Evolutionary conservation across 768 basidiomycete species (phyloP).

Genomic region (Boletus rubroflammeus): DNA sequence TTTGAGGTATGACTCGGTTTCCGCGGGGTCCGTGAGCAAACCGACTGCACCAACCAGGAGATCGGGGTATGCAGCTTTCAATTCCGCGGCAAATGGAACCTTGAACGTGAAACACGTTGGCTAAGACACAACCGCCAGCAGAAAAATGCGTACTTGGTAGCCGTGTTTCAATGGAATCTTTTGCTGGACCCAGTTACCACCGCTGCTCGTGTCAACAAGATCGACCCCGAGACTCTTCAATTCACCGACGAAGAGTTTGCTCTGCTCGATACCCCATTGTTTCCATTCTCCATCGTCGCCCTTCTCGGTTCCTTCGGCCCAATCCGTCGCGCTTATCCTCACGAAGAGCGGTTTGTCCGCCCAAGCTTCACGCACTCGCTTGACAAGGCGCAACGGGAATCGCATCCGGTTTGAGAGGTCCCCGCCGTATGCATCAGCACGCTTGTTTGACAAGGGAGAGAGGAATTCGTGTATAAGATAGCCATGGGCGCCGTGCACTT

Average conservation of each 20-base stretch:
- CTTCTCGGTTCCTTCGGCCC: constrained; percentile 56
- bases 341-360: constrained; percentile 66
- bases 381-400: constrained; percentile 56
- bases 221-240: constrained; percentile 65
- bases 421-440: constrained; percentile 72
- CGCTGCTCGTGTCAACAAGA: constrained; percentile 69
- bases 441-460: constrained; percentile 71
- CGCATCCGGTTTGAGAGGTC: constrained; percentile 70
- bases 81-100: constrained; percentile 65
- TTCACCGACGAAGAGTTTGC: constrained; percentile 51
- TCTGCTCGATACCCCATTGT: constrained; percentile 80
- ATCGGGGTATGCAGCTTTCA: constrained; percentile 58
- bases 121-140: not conserved
- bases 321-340: constrained; percentile 64
- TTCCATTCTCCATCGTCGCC: constrained; percentile 52
- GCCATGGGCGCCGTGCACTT: constrained; percentile 71
- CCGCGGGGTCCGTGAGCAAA: constrained; percentile 59
- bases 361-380: constrained; percentile 55
- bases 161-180: constrained; percentile 51
- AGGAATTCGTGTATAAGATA: constrained; percentile 60
- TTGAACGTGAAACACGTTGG: constrained; percentile 21
- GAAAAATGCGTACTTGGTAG: constrained; percentile 49
- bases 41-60: constrained; percentile 65
- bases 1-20: constrained; percentile 61
- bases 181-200: constrained; percentile 61